Conservation (phyloP, 2,329 filamentous ascomycete genomes). For the Diaporthe ilicicola region DNA sequence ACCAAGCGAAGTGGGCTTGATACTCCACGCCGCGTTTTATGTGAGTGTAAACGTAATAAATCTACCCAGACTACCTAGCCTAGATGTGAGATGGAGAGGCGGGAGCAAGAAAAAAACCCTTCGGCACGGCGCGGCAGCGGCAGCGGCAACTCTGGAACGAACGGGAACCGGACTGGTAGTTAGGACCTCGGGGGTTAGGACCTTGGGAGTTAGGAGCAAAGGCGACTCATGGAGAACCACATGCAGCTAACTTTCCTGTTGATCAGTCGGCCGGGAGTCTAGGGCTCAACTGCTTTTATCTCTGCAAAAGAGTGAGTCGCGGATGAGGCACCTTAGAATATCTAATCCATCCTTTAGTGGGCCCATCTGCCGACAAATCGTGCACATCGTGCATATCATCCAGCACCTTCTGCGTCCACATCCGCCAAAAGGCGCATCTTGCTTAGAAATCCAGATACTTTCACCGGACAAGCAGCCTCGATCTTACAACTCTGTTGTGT, state of each 20-base stretch:
- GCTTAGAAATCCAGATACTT: constrained; percentile 27
- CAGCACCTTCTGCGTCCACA: constrained; percentile 1
- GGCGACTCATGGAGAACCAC: not conserved
- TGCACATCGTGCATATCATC: constrained; percentile 15
- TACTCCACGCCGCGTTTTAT: constrained; percentile 10
- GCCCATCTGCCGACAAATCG: constrained; percentile 15
- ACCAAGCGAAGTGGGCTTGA: constrained; percentile 20
- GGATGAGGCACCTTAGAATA: not conserved
- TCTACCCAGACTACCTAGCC: constrained; percentile 3
- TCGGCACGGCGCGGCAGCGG: not conserved
- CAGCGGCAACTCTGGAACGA: not conserved
- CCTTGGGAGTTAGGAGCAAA: no score
- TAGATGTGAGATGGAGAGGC: not conserved
- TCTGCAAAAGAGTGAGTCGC: not conserved
- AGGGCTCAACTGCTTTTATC: not conserved
- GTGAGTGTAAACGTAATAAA: constrained; percentile 14
- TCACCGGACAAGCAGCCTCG: not conserved
- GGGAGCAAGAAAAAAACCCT: not conserved
- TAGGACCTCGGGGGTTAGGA: no score
- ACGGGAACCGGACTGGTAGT: not conserved
- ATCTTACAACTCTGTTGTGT: not conserved
- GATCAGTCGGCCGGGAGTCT: constrained; percentile 5
- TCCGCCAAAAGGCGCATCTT: not conserved
- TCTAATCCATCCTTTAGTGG: constrained; percentile 1
- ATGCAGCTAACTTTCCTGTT: not conserved